Evolutionary conservation across 495 filamentous ascomycete species (phyloP).

Genomic region (Podospora conica): DNA sequence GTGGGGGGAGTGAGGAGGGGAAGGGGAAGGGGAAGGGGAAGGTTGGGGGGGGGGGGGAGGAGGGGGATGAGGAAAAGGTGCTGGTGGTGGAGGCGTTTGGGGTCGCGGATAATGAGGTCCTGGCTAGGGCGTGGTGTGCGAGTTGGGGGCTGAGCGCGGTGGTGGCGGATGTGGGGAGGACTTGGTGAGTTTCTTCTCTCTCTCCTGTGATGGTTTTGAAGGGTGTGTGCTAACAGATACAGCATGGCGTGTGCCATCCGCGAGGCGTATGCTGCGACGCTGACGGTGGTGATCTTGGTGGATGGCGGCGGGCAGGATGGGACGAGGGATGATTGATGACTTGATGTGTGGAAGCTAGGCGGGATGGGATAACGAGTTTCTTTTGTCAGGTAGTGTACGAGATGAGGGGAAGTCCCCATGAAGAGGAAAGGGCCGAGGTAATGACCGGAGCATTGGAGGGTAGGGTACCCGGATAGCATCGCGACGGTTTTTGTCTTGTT

Average conservation of each 20-base stretch:
- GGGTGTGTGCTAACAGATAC: slow-evolving; percentile 11
- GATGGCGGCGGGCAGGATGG: slow-evolving; percentile 24
- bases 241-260: slow-evolving; percentile 63
- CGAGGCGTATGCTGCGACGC: slow-evolving; percentile 62
- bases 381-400: not conserved
- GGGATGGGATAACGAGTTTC: not conserved
- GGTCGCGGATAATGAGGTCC: slow-evolving; percentile 64
- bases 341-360: not conserved
- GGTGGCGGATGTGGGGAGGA: slow-evolving; percentile 57
- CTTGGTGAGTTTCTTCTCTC: slow-evolving; percentile 47
- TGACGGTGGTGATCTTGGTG: slow-evolving; percentile 63
- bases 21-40: not conserved
- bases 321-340: slow-evolving; percentile 20
- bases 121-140: slow-evolving; percentile 66
- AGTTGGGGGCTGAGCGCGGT: slow-evolving; percentile 63
- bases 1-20: slow-evolving; percentile 1
- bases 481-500: not conserved
- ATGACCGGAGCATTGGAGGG: not conserved
- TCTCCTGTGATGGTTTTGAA: not conserved
- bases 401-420: not conserved
- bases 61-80: slow-evolving; percentile 49
- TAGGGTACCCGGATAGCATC: not conserved
- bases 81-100: slow-evolving; percentile 66
- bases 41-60: slow-evolving; percentile 9
- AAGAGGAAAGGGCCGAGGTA: not conserved